Evolutionary conservation across 345 rosid species (phyloP), one percentile per base, ranked within the genome.

Genomic region (Erodium maritimum): DNA sequence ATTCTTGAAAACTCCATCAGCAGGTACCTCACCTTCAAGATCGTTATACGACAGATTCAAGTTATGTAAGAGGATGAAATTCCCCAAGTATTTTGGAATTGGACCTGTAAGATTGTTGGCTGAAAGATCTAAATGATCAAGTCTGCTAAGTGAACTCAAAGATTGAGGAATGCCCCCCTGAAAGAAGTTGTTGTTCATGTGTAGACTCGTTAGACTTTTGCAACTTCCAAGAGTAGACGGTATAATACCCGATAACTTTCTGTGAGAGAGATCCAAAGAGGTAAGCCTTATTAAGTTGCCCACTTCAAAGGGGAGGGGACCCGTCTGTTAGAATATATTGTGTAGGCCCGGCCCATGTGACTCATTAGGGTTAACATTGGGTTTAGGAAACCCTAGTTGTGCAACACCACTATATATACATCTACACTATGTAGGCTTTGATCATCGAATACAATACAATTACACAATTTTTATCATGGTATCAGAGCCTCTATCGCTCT

Each of bases 221-320:
- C 73, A 69, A 3, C 57, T 53, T 6, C 61, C 54, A 12, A 69
- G 48, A 1, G 56, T 34, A 16, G 51, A 18, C 17, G 65, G 55
- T 19, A 69, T 57, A 11, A 18, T 13, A 17, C 68, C 61, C 10
- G 20, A 51, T 19, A 69, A 37, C 11, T 51, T 54, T 34, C 64
- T 64, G 1, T 12, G 11, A 0, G 68, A 59, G 12, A 69, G 55
- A n/a, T 63, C 50, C 0, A 69, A 19, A 2, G 11, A 16, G 17
- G 29, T 29, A 37, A 65, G 54, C 21, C 20, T 48, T 11, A 54
- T 55, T 54, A 67, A 24, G 22, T 50, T 60, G 0, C 64, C 64
- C 0, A 67, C 50, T 24, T 60, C 60, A 42, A 13, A 14, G 20
- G 65, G 63, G n/a, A 60, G 13, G 21, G 23, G 23, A 19, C 73